These are phyloP conservation scores for Cicer judaicum DNA, from an alignment of 306 rosid genomes.

Conservation along the genomic window DNA sequence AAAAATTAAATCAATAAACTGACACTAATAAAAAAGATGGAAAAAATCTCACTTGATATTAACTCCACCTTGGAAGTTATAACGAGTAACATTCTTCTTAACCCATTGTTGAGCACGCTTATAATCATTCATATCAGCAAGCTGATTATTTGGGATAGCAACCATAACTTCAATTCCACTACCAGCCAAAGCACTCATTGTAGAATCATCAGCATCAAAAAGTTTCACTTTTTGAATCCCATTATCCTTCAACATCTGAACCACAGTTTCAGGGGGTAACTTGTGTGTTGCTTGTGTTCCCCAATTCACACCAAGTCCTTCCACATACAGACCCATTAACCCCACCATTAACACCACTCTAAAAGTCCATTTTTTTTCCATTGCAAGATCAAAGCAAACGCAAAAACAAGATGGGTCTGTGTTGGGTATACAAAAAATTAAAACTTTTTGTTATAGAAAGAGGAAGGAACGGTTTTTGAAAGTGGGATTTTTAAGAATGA, in stretches of 20 bases:
- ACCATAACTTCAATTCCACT: constrained; percentile 87
- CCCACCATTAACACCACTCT: constrained; percentile 51
- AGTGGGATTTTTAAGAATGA: constrained; percentile 47
- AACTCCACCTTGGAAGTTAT: constrained; percentile 83
- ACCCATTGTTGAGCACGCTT: constrained; percentile 83
- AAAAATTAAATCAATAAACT: neutral
- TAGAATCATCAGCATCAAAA: constrained; percentile 74
- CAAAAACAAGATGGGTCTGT: neutral
- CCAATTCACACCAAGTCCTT: constrained; percentile 96
- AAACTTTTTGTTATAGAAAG: constrained; percentile 5
- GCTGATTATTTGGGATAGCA: constrained; percentile 93
- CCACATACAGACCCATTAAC: constrained; percentile 52
- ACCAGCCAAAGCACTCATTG: constrained; percentile 87
- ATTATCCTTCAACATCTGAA: constrained; percentile 82
- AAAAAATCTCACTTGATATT: constrained; percentile 70
- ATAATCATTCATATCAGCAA: constrained; percentile 63
- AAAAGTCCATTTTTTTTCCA: constrained; percentile 50
- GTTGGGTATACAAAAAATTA: neutral
- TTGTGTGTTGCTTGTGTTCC: constrained; percentile 85
- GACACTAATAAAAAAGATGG: neutral
- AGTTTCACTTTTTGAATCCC: constrained; percentile 92
- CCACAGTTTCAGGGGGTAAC: constrained; percentile 77
- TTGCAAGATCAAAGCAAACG: neutral
- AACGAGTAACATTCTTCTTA: constrained; percentile 70
- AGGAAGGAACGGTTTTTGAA: constrained; percentile 51